Evolutionary conservation across 2,329 filamentous ascomycete genomes (phyloP).

Genomic region (Arachnomyces sp.): DNA sequence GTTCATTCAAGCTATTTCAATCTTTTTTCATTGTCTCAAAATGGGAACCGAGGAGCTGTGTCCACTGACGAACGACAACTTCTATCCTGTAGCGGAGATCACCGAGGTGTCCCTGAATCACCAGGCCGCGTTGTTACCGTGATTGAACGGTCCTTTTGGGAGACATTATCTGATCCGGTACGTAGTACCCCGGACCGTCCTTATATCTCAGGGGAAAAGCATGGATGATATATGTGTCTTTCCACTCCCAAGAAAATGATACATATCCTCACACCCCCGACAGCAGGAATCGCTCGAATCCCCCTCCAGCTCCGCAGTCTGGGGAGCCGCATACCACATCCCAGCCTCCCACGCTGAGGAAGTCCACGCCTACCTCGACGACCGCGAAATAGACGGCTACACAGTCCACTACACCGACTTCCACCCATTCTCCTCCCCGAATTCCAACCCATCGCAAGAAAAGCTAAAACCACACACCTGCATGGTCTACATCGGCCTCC

Average conservation of each 20-base stretch:
- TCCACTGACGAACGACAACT: slow-evolving; percentile 1
- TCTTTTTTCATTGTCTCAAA: slow-evolving; percentile 1
- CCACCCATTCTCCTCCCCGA: slow-evolving; percentile 47
- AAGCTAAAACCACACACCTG: slow-evolving; percentile 39
- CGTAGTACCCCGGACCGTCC: slow-evolving; percentile 11
- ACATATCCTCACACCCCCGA: slow-evolving; percentile 13
- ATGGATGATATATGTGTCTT: not conserved
- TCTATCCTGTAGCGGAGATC: slow-evolving; percentile 63
- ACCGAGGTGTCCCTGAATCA: slow-evolving; percentile 79
- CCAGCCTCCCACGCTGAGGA: slow-evolving; percentile 62
- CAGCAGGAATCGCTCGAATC: not conserved
- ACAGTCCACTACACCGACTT: slow-evolving; percentile 87
- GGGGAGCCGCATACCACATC: slow-evolving; percentile 91
- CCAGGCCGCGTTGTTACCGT: slow-evolving; percentile 91
- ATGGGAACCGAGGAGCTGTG: slow-evolving; percentile 7
- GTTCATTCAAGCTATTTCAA: not conserved
- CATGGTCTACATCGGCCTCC: slow-evolving; percentile 90
- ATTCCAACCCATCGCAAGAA: slow-evolving; percentile 36
- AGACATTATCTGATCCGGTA: slow-evolving; percentile 61
- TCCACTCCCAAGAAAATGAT: too few relatives aligned
- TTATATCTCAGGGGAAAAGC: not conserved
- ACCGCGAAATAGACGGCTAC: slow-evolving; percentile 96
- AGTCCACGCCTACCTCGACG: slow-evolving; percentile 85
- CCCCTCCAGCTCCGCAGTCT: slow-evolving; percentile 51
- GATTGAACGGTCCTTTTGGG: slow-evolving; percentile 78